Evolutionary conservation across 768 basidiomycete genomes (phyloP), one percentile per base, ranked within the genome.

Genomic region (Termitomyces heimii): DNA sequence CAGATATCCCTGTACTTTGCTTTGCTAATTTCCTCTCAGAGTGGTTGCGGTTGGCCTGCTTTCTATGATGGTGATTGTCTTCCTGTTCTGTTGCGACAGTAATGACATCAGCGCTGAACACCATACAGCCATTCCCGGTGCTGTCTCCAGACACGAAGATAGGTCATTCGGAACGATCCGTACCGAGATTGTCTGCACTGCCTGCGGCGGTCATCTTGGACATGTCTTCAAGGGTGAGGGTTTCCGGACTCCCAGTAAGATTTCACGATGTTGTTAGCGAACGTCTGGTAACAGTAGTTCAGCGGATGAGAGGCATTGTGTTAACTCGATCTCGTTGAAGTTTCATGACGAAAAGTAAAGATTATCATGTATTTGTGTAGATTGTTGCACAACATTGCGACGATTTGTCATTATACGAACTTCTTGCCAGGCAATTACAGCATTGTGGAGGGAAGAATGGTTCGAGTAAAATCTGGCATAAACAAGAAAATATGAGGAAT

Each of bases 41-140:
- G 91, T 57, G 92, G 93, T 8, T 96, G 92, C 65, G 94, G 94
- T 24, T 98, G 94, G 94, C 94, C 95, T n/a, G 92, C 94, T 1
- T 98, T 97, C 80, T 98, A 88, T 68, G 94, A 96, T 67, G 89
- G 89, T 89, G 60, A 56, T 73, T 63, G 9, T 29, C 34, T 32
- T 26, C 37, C 26, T 5, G 5, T 3, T 29, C n/a, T 40, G 13
- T 43, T 20, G 7, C 18, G 16, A 31, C 50, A 52, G n/a, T 16
- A 37, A 10, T 43, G 42, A 54, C 58, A n/a, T 61, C 37, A 13
- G 26, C 44, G 42, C 57, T 49, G 29, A 16, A 44, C 28, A 44
- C n/a, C 40, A 42, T 32, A 32, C 60, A 92, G 93, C 94, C 8
- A 83, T 96, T 60, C 94, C 94, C 6, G 94, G 94, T 34, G 92